Conservation (phyloP, 306 rosid genomes). For the Acacia melanoxylon region DNA sequence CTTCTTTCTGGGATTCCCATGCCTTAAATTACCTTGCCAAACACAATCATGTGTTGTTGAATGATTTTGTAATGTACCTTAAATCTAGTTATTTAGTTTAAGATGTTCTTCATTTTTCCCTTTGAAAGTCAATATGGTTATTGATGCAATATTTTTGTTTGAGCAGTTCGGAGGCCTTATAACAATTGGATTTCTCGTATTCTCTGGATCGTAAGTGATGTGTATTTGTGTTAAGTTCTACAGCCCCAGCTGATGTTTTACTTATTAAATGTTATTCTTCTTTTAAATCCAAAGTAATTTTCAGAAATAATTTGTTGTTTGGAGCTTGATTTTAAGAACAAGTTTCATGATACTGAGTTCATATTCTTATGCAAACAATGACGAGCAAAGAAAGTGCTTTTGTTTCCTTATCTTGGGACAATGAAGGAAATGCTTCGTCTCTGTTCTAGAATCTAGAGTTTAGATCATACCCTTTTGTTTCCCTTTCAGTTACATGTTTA, state of each 20-base stretch:
- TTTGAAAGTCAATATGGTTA: background rate
- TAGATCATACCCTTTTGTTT: too few relatives aligned
- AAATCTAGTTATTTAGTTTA: background rate
- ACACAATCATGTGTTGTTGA: too few relatives aligned
- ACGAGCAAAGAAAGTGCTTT: background rate
- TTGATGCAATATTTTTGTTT: slow-evolving; percentile 11
- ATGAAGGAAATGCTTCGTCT: background rate
- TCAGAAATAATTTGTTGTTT: background rate
- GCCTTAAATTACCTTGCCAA: too few relatives aligned
- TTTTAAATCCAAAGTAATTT: background rate
- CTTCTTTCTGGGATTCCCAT: too few relatives aligned
- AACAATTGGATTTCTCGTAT: slow-evolving; percentile 77
- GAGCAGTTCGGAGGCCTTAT: slow-evolving; percentile 90
- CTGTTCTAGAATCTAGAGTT: background rate
- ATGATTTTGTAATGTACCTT: background rate
- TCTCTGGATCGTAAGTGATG: slow-evolving; percentile 89
- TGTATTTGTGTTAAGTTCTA: background rate
- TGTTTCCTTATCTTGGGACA: background rate
- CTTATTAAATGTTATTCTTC: background rate
- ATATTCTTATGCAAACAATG: background rate
- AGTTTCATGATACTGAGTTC: background rate
- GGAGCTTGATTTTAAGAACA: background rate
- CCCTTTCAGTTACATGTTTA: too few relatives aligned
- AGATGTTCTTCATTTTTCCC: background rate
- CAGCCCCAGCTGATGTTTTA: background rate